phyloP scores from a whole-genome alignment of 2,329 filamentous ascomycete species.

The Alternaria panax region DNA sequence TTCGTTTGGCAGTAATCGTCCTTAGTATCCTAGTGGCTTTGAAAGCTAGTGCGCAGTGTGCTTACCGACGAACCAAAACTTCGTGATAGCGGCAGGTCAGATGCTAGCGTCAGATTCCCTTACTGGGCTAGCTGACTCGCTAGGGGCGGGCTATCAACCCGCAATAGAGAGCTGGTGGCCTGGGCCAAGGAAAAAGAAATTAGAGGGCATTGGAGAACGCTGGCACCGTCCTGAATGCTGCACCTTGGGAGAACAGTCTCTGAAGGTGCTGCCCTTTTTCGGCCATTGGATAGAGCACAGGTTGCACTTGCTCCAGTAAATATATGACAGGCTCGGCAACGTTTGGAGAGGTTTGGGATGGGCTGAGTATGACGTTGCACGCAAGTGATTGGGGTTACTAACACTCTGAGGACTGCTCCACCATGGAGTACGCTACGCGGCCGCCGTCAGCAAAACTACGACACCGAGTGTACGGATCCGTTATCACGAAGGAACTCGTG shows the following conservation, averaged over 20 bases:
- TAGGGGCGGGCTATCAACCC: not conserved
- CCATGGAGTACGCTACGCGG: not conserved
- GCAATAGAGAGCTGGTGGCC: not conserved
- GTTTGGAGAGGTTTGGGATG: not conserved
- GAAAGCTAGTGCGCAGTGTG: slow-evolving; percentile 5
- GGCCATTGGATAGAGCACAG: not conserved
- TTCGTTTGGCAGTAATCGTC: slow-evolving; percentile 4
- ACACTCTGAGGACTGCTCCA: slow-evolving; percentile 3
- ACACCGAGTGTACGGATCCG: slow-evolving; percentile 1
- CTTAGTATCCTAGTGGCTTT: slow-evolving; percentile 5
- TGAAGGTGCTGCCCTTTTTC: not conserved
- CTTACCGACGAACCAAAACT: slow-evolving; percentile 10
- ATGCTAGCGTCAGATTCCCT: slow-evolving; percentile 1
- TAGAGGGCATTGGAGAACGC: not conserved
- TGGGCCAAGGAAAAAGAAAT: not conserved
- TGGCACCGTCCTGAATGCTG: not conserved
- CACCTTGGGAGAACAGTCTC: not conserved
- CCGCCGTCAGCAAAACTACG: not conserved
- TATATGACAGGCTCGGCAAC: not conserved
- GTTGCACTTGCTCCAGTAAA: not conserved
- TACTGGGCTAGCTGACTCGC: slow-evolving; percentile 8
- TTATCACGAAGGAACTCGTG: not conserved
- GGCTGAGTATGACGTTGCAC: not conserved
- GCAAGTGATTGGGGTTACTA: not conserved
- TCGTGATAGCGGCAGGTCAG: slow-evolving; percentile 5